Evolutionary conservation across 129 eudicot genomes (phyloP).

Genomic region (Saposhnikovia divaricata): DNA sequence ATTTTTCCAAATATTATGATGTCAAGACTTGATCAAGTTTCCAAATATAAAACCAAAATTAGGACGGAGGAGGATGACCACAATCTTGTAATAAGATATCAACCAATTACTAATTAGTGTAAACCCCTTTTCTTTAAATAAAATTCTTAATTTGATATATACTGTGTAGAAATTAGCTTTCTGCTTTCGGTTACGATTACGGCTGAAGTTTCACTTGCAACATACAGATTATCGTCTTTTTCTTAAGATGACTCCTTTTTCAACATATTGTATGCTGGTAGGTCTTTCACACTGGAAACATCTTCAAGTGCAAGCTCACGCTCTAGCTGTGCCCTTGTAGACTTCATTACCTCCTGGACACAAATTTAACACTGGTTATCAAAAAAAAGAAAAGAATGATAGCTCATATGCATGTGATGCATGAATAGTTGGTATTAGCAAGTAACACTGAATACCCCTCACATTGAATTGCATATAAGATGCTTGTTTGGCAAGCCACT

Average conservation of each 20-base stretch:
- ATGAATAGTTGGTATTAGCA: neutral
- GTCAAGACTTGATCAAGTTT: too few species aligned
- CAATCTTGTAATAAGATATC: neutral
- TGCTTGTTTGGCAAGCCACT: constrained; percentile 94
- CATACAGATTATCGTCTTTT: neutral
- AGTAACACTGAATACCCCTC: constrained; percentile 9
- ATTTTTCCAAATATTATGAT: too few species aligned
- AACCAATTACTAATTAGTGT: neutral
- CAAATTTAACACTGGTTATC: neutral
- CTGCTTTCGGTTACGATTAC: neutral
- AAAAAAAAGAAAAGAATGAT: neutral
- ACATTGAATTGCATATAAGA: constrained; percentile 98
- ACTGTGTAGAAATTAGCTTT: neutral
- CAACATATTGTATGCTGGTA: constrained; percentile 80
- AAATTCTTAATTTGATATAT: neutral
- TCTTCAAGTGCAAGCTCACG: constrained; percentile 87
- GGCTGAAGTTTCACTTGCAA: neutral
- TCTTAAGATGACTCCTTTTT: constrained; percentile 10
- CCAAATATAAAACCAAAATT: too few species aligned
- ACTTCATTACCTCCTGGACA: constrained; percentile 82
- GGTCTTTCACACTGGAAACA: constrained; percentile 52
- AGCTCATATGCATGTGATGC: neutral
- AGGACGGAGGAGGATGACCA: too few species aligned
- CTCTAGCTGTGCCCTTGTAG: constrained; percentile 80
- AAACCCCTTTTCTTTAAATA: neutral